Conservation (phyloP, 495 filamentous ascomycete species). For the Aspergillus hancockii region DNA sequence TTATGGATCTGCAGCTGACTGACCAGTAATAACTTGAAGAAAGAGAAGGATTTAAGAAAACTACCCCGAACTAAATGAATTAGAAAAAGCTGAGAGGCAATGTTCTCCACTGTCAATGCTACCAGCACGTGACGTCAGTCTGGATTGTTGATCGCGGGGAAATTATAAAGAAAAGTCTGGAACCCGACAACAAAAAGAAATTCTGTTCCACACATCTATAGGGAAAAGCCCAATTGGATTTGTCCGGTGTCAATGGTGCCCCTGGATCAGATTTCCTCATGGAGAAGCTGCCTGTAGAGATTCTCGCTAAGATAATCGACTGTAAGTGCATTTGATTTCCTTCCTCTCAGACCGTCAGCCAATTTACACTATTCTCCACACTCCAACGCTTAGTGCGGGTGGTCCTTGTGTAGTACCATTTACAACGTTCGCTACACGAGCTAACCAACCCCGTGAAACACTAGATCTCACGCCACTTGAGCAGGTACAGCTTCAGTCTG, state of each 20-base stretch:
- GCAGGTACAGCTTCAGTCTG: conserved; percentile 69
- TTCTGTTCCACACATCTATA: neutral
- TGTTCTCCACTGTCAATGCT: neutral
- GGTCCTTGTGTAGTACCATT: neutral
- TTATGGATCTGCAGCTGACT: neutral
- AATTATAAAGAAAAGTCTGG: conserved; percentile 9
- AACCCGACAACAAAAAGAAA: neutral
- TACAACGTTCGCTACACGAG: neutral
- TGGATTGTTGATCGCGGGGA: conserved; percentile 22
- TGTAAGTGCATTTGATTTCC: conserved; percentile 50
- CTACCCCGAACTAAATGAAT: neutral
- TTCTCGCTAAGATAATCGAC: conserved; percentile 71
- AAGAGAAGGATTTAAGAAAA: neutral
- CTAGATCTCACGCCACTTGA: conserved; percentile 69
- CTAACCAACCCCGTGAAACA: neutral
- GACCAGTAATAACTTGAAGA: neutral
- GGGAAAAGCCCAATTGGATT: conserved; percentile 7
- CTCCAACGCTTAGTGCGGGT: conserved; percentile 16
- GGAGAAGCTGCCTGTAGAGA: conserved; percentile 72
- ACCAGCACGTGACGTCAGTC: conserved; percentile 21
- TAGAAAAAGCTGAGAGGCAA: neutral
- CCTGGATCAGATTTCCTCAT: conserved; percentile 37
- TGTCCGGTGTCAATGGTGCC: conserved; percentile 38
- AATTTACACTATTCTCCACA: conserved; percentile 15
- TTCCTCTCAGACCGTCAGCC: conserved; percentile 10